Base-by-base conservation (phyloP, 805 yeast genomes). In the Metschnikowia colocasiae region DNA sequence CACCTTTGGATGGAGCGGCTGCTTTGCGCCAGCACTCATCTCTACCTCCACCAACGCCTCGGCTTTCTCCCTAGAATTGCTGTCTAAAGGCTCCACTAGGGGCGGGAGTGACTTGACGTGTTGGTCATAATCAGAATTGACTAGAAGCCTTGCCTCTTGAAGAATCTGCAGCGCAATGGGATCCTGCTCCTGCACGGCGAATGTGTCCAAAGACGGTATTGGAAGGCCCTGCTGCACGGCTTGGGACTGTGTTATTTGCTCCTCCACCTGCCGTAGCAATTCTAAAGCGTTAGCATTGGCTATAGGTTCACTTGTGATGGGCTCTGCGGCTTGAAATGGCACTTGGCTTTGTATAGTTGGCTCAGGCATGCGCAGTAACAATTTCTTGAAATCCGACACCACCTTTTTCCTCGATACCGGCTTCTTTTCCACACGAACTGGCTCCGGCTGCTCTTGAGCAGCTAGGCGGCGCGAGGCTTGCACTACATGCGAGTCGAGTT, bases 161-260 rank as follows among this genome's bases (percentile, higher is more conserved):
- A 58, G 59, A 0, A 75, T 60, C 7, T 50, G 29, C 5, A 45
- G 25, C 2, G 63, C 63, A 12, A 42, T 22, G 0, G 36, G 34
- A 13, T 36, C 29, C 10, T 9, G 23, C 2, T 30, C 25, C 19
- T 22, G 23, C 46, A 18, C 32, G n/a, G 43, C n/a, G 12, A 40
- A 1, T 65, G 67, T 39, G 15, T 22, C 37, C 58, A 53, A 43
- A 16, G 65, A 41, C 1, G 81, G 81, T 12, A 76, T 64, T 0
- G 69, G 66, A 7, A 81, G 64, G 0, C 69, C 76, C 42, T 62
- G 59, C 55, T 76, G 79, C 1, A 79, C 61, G 1, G 68, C 82
- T 48, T 66, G 72, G 0, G 85, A 76, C 12, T n/a, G 27, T 40
- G n/a, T 15, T 6, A 6, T 22, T n/a, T 32, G 45, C 26, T 41